A percentile compares a stretch with the other conserved stretches of the same genome.
Conservation (phyloP, 441 rosid species). For the Eruca vesicaria region DNA sequence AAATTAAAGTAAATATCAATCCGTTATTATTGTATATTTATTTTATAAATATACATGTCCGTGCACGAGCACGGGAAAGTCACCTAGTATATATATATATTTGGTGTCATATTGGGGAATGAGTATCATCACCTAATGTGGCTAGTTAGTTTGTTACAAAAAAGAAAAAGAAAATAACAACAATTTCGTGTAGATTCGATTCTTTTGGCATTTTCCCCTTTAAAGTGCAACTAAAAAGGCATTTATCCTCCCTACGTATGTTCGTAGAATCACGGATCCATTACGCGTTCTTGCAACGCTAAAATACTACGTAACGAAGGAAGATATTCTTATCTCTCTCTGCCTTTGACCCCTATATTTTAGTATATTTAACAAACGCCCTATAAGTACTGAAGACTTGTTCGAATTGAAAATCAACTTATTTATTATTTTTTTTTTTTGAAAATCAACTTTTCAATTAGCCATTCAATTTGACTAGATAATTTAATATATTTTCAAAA, state of each 20-base stretch:
- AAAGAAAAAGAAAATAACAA: not conserved
- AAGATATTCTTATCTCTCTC: conserved; percentile 4
- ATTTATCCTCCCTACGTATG: not conserved
- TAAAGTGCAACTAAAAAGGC: not conserved
- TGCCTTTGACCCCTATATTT: not conserved
- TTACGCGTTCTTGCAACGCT: conserved; percentile 33
- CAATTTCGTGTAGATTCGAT: conserved; percentile 4
- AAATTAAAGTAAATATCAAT: too few relatives aligned
- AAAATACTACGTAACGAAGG: not conserved
- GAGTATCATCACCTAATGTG: not conserved
- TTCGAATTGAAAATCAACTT: not conserved
- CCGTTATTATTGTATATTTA: too few relatives aligned
- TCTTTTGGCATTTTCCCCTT: conserved; percentile 25
- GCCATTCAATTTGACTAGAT: not conserved
- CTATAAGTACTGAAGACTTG: not conserved
- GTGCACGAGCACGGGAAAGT: too few relatives aligned
- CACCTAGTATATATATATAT: too few relatives aligned
- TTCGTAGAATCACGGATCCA: conserved; percentile 17
- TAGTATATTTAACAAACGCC: not conserved
- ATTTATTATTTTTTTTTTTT: too few relatives aligned
- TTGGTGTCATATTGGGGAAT: not conserved
- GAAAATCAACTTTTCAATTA: not conserved
- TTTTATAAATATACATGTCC: too few relatives aligned
- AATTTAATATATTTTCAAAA: not conserved
- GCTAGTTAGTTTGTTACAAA: not conserved